These are phyloP conservation scores for Petunia secreta DNA, from an alignment of 257 asterid genomes.

Conservation along the genomic window DNA sequence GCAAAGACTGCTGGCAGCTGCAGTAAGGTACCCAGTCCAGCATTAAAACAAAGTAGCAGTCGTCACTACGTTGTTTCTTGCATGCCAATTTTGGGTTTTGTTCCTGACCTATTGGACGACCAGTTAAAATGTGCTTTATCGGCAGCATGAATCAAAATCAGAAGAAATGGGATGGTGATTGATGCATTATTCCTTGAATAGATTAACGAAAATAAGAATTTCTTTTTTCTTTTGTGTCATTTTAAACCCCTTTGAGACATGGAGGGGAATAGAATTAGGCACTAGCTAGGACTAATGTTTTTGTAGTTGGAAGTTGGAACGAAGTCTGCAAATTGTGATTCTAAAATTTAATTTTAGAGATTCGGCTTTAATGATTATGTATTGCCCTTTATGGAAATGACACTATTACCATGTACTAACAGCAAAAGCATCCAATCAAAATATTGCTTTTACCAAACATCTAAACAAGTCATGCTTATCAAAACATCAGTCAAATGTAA, in stretches of 20 bases:
- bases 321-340: slow-evolving; percentile 36
- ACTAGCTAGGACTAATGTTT: not conserved
- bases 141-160: slow-evolving; percentile 33
- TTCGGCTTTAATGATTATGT: slow-evolving; percentile 33
- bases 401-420: slow-evolving; percentile 21
- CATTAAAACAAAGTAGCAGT: slow-evolving; percentile 25
- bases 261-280: not conserved
- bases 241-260: not conserved
- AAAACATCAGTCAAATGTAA: slow-evolving; percentile 27
- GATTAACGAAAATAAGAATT: not conserved
- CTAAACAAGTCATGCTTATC: not conserved
- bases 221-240: not conserved
- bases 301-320: not conserved
- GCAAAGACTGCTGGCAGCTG: slow-evolving; percentile 74
- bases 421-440: slow-evolving; percentile 25
- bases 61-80: not conserved
- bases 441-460: slow-evolving; percentile 25
- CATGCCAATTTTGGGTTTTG: not conserved
- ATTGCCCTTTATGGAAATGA: slow-evolving; percentile 30
- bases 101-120: not conserved
- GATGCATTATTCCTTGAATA: too few species aligned
- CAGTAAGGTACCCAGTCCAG: slow-evolving; percentile 70
- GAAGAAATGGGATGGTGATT: slow-evolving; percentile 9
- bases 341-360: slow-evolving; percentile 29
- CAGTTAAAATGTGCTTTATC: slow-evolving; percentile 21